Base-by-base conservation (phyloP, 257 asterid species). In the Solanum rostratum region DNA sequence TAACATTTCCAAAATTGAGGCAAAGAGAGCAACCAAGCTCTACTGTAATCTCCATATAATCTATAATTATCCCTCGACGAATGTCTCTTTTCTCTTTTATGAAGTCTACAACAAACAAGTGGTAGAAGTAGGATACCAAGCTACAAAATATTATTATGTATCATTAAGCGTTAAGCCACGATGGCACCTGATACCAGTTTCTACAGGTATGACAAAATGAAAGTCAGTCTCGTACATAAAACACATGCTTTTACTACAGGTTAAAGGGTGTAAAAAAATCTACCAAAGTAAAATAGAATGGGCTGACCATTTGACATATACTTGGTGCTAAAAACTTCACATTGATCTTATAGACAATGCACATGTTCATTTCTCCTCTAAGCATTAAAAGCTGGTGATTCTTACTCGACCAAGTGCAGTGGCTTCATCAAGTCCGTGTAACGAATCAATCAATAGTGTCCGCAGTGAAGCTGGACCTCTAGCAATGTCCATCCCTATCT, bases 381-480 rank as follows among this genome's bases (percentile, higher is more conserved):
- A 49, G 69, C 55, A 85, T 86, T 81, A 91, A 63, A 92, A 70
- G 86, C 24, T 12, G 85, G 45, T 73, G 84, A 94, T 92, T 55
- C 87, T 90, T 49, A 87, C 92, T 37, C 83, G 90, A 68, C 20
- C 84, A 85, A 87, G 88, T 62, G 92, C 83, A 19, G 84, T 87
- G 70, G 79, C 89, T 84, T 76, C 86, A 71, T 91, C 93, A 74
- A 96, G 91, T 12, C 91, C 88, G 53, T 93, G 84, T 66, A 96
- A 95, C 0, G 97, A 88, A 83, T 96, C 99, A 24, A 95, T 89
- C 87, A 95, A 84, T 84, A 91, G 90, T 88, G 84, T 85, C 68
- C 99, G 90, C 84, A 96, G 84, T 13, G 99, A 95, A 85, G 90
- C 97, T 15, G 98, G 99, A 22, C 99, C 99, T 63, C 86, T 83